Evolutionary conservation across 169 alveolate genomes (phyloP).

Genomic region (Ophryocystis elektroscirrha): DNA sequence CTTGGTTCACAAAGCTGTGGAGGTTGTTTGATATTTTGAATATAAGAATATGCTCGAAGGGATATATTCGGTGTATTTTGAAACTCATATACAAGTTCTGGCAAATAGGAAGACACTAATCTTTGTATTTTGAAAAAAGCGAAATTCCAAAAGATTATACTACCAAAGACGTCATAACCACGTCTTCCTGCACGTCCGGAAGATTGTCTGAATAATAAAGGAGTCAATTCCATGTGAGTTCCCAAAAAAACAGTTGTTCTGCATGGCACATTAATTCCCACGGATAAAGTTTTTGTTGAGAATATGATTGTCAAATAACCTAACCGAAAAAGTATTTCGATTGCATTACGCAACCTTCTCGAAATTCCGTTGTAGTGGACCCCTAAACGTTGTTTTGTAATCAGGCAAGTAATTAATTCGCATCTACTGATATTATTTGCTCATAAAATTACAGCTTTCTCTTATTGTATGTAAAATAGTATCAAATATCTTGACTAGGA

Average conservation of each 20-base stretch:
- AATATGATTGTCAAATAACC: constrained; percentile 52
- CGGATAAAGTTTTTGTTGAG: constrained; percentile 55
- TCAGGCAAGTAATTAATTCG: too few relatives aligned
- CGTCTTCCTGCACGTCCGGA: constrained; percentile 74
- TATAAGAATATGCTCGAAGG: too few relatives aligned
- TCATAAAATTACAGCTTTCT: too few relatives aligned
- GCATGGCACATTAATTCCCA: constrained; percentile 73
- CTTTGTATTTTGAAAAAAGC: constrained; percentile 45
- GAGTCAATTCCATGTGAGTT: constrained; percentile 38
- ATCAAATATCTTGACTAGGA: too few relatives aligned
- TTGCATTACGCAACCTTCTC: constrained; percentile 8
- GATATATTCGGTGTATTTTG: too few relatives aligned
- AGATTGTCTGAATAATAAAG: constrained; percentile 63
- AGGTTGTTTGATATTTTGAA: too few relatives aligned
- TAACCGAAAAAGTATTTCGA: constrained; percentile 50
- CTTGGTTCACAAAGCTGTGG: too few relatives aligned
- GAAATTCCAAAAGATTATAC: constrained; percentile 56
- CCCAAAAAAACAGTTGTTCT: constrained; percentile 52
- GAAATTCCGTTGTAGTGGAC: background rate
- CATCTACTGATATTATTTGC: too few relatives aligned
- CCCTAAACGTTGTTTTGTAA: too few relatives aligned
- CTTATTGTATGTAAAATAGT: too few relatives aligned
- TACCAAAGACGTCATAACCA: constrained; percentile 66
- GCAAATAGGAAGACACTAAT: constrained; percentile 39
- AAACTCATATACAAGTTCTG: too few relatives aligned